A percentile compares a stretch with the other conserved stretches of the same genome.
Conservation (phyloP, 2,329 filamentous ascomycete species). For the Alternaria atra region DNA sequence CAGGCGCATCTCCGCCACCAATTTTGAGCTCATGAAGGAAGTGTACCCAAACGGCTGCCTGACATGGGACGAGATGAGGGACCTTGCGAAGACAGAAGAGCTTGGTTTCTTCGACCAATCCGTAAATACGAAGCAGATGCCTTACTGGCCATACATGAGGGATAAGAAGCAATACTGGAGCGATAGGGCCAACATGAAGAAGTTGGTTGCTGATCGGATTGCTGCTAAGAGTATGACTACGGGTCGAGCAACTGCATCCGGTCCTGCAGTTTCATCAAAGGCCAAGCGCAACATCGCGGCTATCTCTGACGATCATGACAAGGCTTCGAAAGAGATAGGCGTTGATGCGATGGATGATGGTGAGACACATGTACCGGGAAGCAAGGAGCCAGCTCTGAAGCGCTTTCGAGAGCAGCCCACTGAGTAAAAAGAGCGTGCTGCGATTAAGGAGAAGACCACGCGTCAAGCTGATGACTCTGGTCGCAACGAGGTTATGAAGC, state of each 20-base stretch:
- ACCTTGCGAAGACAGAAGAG: not conserved
- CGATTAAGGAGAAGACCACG: not conserved
- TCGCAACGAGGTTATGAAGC: not conserved
- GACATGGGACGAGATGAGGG: constrained; percentile 2
- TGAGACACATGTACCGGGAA: not conserved
- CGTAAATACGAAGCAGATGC: too few relatives aligned
- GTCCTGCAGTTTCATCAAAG: not conserved
- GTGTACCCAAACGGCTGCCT: not conserved
- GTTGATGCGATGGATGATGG: not conserved
- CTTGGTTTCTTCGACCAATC: not conserved
- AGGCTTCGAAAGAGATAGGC: not conserved
- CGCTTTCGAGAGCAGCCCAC: not conserved
- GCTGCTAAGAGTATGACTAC: too few relatives aligned
- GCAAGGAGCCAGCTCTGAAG: not conserved
- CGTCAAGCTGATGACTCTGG: not conserved
- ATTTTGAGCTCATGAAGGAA: not conserved
- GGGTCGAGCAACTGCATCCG: not conserved
- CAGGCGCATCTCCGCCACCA: not conserved
- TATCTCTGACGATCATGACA: not conserved
- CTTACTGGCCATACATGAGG: not conserved
- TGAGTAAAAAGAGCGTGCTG: not conserved
- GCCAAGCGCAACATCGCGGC: not conserved
- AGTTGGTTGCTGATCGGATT: not conserved
- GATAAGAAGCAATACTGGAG: not conserved
- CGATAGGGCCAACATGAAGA: not conserved